These are phyloP conservation scores for Xenoacremonium recifei DNA, from an alignment of 2,329 filamentous ascomycete genomes.

Conservation along the genomic window DNA sequence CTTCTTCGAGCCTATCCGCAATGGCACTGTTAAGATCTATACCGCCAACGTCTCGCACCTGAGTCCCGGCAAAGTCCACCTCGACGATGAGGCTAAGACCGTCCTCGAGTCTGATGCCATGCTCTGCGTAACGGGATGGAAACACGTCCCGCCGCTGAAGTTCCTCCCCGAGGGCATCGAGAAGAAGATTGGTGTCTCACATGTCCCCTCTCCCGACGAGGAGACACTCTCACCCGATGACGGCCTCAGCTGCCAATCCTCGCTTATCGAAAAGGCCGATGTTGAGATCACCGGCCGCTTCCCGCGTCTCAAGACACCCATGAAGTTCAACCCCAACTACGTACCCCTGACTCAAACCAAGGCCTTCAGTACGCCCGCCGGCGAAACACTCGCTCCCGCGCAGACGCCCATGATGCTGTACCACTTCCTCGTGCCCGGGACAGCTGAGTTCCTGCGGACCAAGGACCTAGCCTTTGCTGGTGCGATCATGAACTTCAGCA, in stretches of 20 bases:
- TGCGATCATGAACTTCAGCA: constrained; percentile 31
- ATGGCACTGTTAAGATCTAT: constrained; percentile 47
- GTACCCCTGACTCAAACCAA: too few species aligned
- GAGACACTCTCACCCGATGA: constrained; percentile 9
- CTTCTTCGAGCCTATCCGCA: constrained; percentile 49
- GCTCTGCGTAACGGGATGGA: constrained; percentile 54
- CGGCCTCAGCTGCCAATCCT: constrained; percentile 13
- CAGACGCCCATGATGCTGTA: too few species aligned
- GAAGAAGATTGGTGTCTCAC: too few species aligned
- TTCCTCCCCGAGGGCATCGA: constrained; percentile 28
- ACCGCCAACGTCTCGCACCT: constrained; percentile 46
- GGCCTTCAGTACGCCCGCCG: too few species aligned
- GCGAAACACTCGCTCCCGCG: too few species aligned
- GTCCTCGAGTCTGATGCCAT: constrained; percentile 43
- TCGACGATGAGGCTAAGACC: constrained; percentile 42
- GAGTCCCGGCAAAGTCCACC: constrained; percentile 35
- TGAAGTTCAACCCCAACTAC: too few species aligned
- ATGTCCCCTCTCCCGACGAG: too few species aligned
- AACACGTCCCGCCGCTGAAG: constrained; percentile 40
- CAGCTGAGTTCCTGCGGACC: constrained; percentile 17
- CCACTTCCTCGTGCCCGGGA: constrained; percentile 25
- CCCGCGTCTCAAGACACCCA: constrained; percentile 18
- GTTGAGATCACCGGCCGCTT: constrained; percentile 15
- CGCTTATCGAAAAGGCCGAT: constrained; percentile 13
- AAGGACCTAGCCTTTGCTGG: constrained; percentile 36